Evolutionary conservation across 495 filamentous ascomycete species (phyloP).

Genomic region (Chaetomium cochliodes): DNA sequence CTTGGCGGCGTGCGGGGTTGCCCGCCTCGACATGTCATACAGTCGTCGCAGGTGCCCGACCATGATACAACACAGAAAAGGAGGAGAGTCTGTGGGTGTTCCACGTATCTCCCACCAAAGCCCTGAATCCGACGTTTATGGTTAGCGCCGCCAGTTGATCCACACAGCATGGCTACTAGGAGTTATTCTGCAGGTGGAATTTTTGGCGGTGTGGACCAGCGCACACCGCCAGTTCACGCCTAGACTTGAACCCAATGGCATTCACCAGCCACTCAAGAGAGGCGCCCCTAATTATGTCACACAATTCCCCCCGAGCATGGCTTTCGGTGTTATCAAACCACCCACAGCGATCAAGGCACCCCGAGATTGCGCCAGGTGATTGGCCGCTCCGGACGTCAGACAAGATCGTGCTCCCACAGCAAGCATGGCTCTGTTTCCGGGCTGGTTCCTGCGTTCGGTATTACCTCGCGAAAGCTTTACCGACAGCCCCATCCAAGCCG

Average conservation of each 20-base stretch:
- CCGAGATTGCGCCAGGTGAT: constrained; percentile 7
- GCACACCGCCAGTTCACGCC: not conserved
- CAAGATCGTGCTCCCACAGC: not conserved
- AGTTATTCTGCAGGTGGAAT: not conserved
- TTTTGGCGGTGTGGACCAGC: constrained; percentile 1
- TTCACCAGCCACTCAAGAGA: constrained; percentile 12
- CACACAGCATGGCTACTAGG: not conserved
- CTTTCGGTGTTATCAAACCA: constrained; percentile 4
- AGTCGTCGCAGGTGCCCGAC: no score
- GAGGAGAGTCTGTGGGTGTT: no score
- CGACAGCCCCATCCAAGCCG: constrained; percentile 28
- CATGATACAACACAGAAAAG: no score
- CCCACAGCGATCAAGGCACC: not conserved
- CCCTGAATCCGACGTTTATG: not conserved
- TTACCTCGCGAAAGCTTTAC: constrained; percentile 26
- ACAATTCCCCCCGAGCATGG: constrained; percentile 7
- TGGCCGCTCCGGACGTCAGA: constrained; percentile 13
- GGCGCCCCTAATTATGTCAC: constrained; percentile 10
- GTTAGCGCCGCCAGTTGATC: not conserved
- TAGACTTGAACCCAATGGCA: not conserved
- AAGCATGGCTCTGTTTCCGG: constrained; percentile 36
- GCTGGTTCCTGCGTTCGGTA: constrained; percentile 32
- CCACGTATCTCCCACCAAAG: no score
- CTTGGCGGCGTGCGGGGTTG: no score
- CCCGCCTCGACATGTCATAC: no score